Evolutionary conservation across 768 basidiomycete species (phyloP).

Genomic region (Russula foetens): DNA sequence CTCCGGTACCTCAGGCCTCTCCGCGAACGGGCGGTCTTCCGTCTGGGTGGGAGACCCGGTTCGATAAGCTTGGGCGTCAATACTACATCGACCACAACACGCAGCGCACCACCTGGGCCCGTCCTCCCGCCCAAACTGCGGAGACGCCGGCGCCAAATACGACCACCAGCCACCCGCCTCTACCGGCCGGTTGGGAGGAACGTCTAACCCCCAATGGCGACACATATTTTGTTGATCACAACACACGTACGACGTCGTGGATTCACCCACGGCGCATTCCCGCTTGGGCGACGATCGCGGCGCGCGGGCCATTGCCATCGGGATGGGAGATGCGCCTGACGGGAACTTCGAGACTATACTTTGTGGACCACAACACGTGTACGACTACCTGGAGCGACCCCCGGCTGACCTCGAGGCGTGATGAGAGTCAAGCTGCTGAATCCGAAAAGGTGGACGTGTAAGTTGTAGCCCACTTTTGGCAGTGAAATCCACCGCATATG

Average conservation of each 20-base stretch:
- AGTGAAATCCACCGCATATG: too few species aligned
- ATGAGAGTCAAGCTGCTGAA: too few species aligned
- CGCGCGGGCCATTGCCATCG: constrained; percentile 68
- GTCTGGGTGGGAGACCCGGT: constrained; percentile 75
- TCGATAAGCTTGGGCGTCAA: constrained; percentile 58
- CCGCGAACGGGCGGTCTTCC: constrained; percentile 61
- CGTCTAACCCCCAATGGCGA: constrained; percentile 81
- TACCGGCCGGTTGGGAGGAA: constrained; percentile 93
- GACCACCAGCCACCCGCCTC: constrained; percentile 48
- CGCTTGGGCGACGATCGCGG: constrained; percentile 31
- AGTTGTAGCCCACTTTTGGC: too few species aligned
- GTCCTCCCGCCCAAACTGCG: constrained; percentile 28
- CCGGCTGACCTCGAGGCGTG: constrained; percentile 69
- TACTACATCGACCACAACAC: constrained; percentile 89
- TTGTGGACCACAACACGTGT: constrained; percentile 85
- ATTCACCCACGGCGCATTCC: constrained; percentile 69
- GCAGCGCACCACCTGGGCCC: constrained; percentile 75
- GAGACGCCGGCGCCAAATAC: constrained; percentile 12
- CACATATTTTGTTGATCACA: constrained; percentile 70
- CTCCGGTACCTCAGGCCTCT: constrained; percentile 22
- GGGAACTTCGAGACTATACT: constrained; percentile 77
- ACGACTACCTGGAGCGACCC: constrained; percentile 95
- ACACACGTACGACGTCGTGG: constrained; percentile 83
- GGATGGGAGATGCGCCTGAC: constrained; percentile 96
- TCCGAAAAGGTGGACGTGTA: too few species aligned